Evolutionary conservation across 495 filamentous ascomycete genomes (phyloP).

Genomic region (Symbiotaphrina buchneri): DNA sequence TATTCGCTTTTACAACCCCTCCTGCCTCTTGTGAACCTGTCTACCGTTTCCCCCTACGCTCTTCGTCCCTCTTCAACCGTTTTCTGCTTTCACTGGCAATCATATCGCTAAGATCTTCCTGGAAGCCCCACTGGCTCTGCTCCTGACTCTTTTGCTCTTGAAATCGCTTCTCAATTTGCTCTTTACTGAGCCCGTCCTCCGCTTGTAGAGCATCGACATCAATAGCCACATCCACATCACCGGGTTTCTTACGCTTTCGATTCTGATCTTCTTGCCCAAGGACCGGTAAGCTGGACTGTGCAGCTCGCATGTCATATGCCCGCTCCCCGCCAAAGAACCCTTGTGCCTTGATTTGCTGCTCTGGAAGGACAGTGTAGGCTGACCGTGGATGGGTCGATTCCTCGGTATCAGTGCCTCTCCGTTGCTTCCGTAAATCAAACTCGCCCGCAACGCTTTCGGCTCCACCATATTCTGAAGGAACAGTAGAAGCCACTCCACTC

Average conservation of each 20-base stretch:
- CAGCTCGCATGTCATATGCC: slow-evolving; percentile 55
- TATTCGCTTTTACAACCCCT: slow-evolving; percentile 2
- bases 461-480: slow-evolving; percentile 54
- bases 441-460: slow-evolving; percentile 61
- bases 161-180: slow-evolving; percentile 45
- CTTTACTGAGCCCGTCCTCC: slow-evolving; percentile 47
- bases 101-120: slow-evolving; percentile 92
- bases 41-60: slow-evolving; percentile 31
- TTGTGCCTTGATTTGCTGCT: slow-evolving; percentile 58
- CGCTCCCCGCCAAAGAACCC: slow-evolving; percentile 94
- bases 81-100: slow-evolving; percentile 87
- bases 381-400: slow-evolving; percentile 48
- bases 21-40: slow-evolving; percentile 1
- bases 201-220: slow-evolving; percentile 54
- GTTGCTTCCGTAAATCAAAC: slow-evolving; percentile 76
- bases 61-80: slow-evolving; percentile 66
- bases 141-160: slow-evolving; percentile 57
- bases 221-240: slow-evolving; percentile 80
- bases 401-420: slow-evolving; percentile 73
- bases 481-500: slow-evolving; percentile 52
- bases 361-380: slow-evolving; percentile 78
- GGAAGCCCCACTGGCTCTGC: slow-evolving; percentile 55
- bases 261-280: slow-evolving; percentile 63
- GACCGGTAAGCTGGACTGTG: slow-evolving; percentile 30
- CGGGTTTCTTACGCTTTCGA: slow-evolving; percentile 81